Conservation (phyloP, 2,329 filamentous ascomycete species). For the Coccinonectria pachysandricola region DNA sequence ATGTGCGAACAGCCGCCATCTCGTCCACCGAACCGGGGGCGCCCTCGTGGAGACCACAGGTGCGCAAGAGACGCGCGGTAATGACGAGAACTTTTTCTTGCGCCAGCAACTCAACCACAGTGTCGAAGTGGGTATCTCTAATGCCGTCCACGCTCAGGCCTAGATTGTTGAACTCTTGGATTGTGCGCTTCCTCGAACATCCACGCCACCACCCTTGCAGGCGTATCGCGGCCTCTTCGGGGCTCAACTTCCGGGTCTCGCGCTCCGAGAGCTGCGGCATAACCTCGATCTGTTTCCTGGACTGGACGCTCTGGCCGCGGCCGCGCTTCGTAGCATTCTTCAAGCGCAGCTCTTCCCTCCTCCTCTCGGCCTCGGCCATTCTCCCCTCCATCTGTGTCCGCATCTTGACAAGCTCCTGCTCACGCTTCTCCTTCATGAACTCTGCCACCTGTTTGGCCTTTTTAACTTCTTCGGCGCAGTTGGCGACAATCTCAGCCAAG, state of each 20-base stretch:
- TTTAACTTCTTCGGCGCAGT: constrained; percentile 74
- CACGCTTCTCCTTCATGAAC: constrained; percentile 69
- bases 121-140: constrained; percentile 60
- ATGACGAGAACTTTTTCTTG: constrained; percentile 54
- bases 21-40: constrained; percentile 52
- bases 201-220: constrained; percentile 65
- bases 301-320: constrained; percentile 40
- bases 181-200: constrained; percentile 43
- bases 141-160: constrained; percentile 62
- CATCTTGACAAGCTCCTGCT: constrained; percentile 60
- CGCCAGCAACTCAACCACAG: constrained; percentile 58
- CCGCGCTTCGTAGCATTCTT: constrained; percentile 41
- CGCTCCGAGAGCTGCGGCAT: constrained; percentile 41
- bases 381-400: constrained; percentile 70
- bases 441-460: constrained; percentile 76
- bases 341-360: constrained; percentile 54
- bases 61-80: constrained; percentile 56
- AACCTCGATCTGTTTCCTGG: constrained; percentile 39
- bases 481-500: constrained; percentile 68
- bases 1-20: constrained; percentile 63
- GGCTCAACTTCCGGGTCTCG: constrained; percentile 35
- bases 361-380: constrained; percentile 64
- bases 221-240: constrained; percentile 51
- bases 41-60: constrained; percentile 60
- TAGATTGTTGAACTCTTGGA: constrained; percentile 56